Evolutionary conservation across 1,284 basidiomycete genomes (phyloP), one percentile per base, ranked within the genome.

Genomic region (Vanrija pseudolonga): DNA sequence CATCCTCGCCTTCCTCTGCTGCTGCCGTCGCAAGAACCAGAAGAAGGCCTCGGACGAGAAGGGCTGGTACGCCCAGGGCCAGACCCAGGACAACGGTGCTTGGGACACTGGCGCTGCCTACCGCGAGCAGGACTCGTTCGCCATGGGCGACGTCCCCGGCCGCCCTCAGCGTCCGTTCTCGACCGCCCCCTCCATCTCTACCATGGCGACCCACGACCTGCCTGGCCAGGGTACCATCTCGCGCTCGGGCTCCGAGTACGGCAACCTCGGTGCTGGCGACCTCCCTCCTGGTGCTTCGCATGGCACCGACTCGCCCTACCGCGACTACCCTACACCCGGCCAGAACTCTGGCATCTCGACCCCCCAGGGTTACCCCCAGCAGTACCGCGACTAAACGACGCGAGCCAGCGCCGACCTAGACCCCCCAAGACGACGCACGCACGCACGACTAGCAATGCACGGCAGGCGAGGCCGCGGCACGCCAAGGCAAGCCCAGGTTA

Each of bases 131-230:
- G 51, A 56, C 42, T 17, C 57, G 46, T 64, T 58, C 60, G 51
- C 62, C 4, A 60, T 64, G 55, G 49, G 48, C 39, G 49, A 59
- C 19, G 64, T 56, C 56, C 53, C 41, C 40, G 23, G 55, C 12
- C 56, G 61, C 11, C 60, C 50, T 18, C 23, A 56, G 15, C 57
- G 65, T 3, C 51, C 53, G 14, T 66, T 64, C 54, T 66, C 66
- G 15, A 41, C 55, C 4, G 40, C 58, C 19, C 56, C 61, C 4
- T 66, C 63, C 20, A 50, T 71, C 15, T 62, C 59, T 47, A 71
- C 68, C n/a, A 74, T 74, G 62, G 72, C 68, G 8, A 74, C 72
- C 0, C 61, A 65, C 23, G 72, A 72, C 56, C 58, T 74, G 38
- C 28, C 62, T 57, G 50, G 60, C 58, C 22, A 46, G 38, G 36